A percentile compares a stretch with the other conserved stretches of the same genome.
These are phyloP conservation scores for Udeniomyces megalosporus DNA, from an alignment of 768 basidiomycete species.

Conservation along the genomic window DNA sequence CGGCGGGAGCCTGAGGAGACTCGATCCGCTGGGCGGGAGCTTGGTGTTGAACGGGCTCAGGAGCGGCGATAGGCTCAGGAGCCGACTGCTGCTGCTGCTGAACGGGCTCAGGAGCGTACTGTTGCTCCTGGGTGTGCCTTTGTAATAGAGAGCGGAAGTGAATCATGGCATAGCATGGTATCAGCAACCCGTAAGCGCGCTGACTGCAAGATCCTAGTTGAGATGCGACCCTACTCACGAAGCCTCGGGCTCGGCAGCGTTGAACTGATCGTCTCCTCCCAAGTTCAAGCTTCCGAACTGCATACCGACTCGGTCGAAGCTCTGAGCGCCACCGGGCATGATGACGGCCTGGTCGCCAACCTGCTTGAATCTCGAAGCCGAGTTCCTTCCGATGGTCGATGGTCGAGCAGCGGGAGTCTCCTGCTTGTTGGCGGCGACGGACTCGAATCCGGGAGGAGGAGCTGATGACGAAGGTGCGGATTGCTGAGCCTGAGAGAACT, in stretches of 20 bases:
- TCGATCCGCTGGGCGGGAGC: not conserved
- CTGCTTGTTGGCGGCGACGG: slow-evolving; percentile 17
- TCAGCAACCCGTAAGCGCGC: too few species aligned
- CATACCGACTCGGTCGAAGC: slow-evolving; percentile 26
- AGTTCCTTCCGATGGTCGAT: slow-evolving; percentile 18
- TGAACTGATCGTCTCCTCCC: slow-evolving; percentile 20
- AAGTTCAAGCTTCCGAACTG: slow-evolving; percentile 32
- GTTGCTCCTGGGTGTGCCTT: slow-evolving; percentile 14
- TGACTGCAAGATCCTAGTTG: too few species aligned
- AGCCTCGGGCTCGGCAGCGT: slow-evolving; percentile 7
- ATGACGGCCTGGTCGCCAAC: slow-evolving; percentile 30
- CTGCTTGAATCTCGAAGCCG: slow-evolving; percentile 25
- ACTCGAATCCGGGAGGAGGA: slow-evolving; percentile 29
- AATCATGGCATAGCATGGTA: not conserved
- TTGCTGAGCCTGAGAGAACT: not conserved
- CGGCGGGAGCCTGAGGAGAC: slow-evolving; percentile 2
- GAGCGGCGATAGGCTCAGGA: slow-evolving; percentile 20
- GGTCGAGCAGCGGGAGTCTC: slow-evolving; percentile 23
- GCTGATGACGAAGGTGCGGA: not conserved
- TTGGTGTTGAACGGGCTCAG: slow-evolving; percentile 16
- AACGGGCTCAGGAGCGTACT: slow-evolving; percentile 10
- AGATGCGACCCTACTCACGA: slow-evolving; percentile 12
- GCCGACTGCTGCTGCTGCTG: slow-evolving; percentile 7
- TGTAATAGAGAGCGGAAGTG: not conserved
- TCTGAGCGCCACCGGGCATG: slow-evolving; percentile 23